These are phyloP conservation scores for Phytophthora crassamura DNA, from an alignment of 352 stramenopile species.

Conservation along the genomic window DNA sequence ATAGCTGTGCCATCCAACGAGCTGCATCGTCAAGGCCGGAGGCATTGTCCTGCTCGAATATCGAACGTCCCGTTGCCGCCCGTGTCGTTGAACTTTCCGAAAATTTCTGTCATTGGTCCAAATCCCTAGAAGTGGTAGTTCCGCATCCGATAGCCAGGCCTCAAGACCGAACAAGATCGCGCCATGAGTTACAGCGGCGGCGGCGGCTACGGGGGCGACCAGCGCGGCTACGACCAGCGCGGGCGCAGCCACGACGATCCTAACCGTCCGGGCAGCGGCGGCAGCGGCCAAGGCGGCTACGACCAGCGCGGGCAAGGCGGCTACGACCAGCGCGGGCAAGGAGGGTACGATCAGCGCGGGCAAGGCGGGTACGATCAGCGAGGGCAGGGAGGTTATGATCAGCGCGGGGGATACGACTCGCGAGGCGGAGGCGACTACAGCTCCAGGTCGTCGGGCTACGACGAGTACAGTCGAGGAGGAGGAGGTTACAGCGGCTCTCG, in stretches of 20 bases:
- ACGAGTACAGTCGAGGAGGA: constrained; percentile 37
- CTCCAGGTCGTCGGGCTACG: constrained; percentile 31
- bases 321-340: constrained; percentile 11
- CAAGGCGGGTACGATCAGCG: constrained; percentile 27
- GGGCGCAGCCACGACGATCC: constrained; percentile 31
- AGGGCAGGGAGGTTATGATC: too few species aligned
- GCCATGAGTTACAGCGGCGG: constrained; percentile 62
- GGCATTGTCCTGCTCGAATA: too few species aligned
- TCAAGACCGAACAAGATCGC: too few species aligned
- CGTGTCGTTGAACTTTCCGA: background rate
- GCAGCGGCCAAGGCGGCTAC: constrained; percentile 37
- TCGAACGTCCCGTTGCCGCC: too few species aligned
- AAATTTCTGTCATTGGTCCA: background rate
- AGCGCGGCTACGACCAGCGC: constrained; percentile 28
- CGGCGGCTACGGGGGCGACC: constrained; percentile 37
- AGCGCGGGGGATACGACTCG: constrained; percentile 24
- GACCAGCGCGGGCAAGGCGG: constrained; percentile 32
- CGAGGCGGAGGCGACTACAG: constrained; percentile 23
- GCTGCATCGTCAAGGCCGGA: too few species aligned
- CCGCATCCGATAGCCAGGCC: background rate
- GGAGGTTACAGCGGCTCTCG: constrained; percentile 31
- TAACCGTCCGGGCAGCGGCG: constrained; percentile 27
- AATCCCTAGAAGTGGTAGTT: background rate
- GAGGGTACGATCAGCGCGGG: constrained; percentile 30
- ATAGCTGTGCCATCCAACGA: too few species aligned